Evolutionary conservation across 257 asterid species (phyloP).

Genomic region (Nicotiana attenuata): DNA sequence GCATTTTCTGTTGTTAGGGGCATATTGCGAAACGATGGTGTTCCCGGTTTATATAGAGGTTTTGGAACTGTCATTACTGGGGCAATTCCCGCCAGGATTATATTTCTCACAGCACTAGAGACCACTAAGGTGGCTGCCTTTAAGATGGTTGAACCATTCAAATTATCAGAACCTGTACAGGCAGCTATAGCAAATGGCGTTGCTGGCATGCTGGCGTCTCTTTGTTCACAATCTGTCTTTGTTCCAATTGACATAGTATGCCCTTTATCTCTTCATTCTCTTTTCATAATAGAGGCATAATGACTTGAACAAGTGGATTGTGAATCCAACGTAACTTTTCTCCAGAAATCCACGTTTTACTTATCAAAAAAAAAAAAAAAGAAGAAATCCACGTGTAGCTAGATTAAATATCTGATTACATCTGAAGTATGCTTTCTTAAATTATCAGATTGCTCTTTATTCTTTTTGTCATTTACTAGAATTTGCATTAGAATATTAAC

Average conservation of each 20-base stretch:
- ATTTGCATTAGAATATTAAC: not conserved
- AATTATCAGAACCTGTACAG: constrained; percentile 74
- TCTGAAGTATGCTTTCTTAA: not conserved
- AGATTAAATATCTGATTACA: not conserved
- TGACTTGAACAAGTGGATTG: not conserved
- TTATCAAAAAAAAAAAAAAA: too few species aligned
- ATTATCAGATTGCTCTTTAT: not conserved
- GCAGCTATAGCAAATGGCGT: constrained; percentile 86
- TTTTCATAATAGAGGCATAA: not conserved
- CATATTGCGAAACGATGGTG: constrained; percentile 62
- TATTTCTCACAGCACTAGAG: constrained; percentile 86
- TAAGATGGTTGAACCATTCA: constrained; percentile 62
- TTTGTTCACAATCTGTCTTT: constrained; percentile 76
- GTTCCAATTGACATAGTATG: constrained; percentile 96
- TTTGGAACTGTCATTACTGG: constrained; percentile 86
- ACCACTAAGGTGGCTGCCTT: constrained; percentile 72
- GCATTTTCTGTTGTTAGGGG: constrained; percentile 75
- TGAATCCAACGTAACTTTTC: not conserved
- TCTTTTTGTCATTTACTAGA: not conserved
- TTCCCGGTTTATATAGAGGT: constrained; percentile 82
- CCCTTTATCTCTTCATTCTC: not conserved
- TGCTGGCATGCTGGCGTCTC: constrained; percentile 88
- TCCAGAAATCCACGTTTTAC: not conserved
- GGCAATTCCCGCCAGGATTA: constrained; percentile 81
- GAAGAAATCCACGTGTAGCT: not conserved